Evolutionary conservation across 768 basidiomycete genomes (phyloP), one percentile per base, ranked within the genome.

Genomic region (Psilocybe tampanensis): DNA sequence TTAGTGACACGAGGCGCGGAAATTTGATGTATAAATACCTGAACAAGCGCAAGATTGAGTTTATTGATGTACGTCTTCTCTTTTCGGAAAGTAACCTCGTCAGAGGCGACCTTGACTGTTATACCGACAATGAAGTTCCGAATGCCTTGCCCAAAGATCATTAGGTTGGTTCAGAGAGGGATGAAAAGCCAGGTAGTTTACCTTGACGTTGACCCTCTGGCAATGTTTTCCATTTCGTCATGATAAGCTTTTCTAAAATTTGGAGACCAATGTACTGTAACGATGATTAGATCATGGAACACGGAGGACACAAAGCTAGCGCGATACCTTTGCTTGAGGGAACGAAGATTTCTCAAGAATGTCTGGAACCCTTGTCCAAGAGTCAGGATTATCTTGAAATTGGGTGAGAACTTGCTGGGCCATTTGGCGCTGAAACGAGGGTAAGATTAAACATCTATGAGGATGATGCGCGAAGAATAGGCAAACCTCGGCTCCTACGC

Each of bases 41-140:
- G 94, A 53, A 99, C 94, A 45, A 99, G 82, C 19, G 95, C 94
- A 52, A 99, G 81, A 68, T 99, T 98, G 55, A 99, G 83, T 79
- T 99, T 99, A 73, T 97, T 95, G 66, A 98, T 70, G 66, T 90
- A 95, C 1, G 90, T 89, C 84, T 92, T 98, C 79, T 98, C 94
- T 72, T 90, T 89, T 60, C 92, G 86, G 79, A 96, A 83, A 19
- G 86, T 80, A 18, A 81, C 76, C 71, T 98, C 96, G 72, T 98
- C 96, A 2, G 93, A 93, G 50, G 95, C 90, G 19, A 92, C 86
- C 70, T 95, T 94, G 63, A 98, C 93, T 9, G 91, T 96, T 43
- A 95, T 83, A 19, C 89, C 90, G 49, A 98, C 93, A 64, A 99
- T 86, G 64, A 98, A 99, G 74, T 98, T 98, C 56, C 95, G 86